Base-by-base conservation (phyloP, 345 rosid genomes). In the Eutrema heterophyllum region DNA sequence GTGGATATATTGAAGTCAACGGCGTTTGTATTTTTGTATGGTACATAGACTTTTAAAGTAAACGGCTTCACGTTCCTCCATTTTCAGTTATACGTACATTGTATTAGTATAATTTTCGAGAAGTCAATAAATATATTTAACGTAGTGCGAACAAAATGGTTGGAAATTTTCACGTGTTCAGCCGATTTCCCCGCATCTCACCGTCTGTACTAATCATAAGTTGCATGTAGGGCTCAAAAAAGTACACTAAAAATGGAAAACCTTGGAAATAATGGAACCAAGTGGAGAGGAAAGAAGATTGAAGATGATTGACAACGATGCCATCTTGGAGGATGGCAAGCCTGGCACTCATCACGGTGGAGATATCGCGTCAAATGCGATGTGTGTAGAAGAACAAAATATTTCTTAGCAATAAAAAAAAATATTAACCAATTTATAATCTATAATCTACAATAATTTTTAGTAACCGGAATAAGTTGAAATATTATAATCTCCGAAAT, bases 1-100 rank as follows among this genome's bases (percentile, higher is more conserved):
- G 40, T 53, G 7, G 62, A 67, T 54, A 68, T 35, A 39, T 7
- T n/a, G 39, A 67, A 26, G 71, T 67, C 53, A 54, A 68, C 41
- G 43, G 29, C 32, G 21, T 48, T 64, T 64, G 45, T 61, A 26
- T 14, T 14, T 5, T 24, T 24, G 13, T 50, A 65, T 13, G 35
- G 18, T 33, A 65, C 16, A 49, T 33, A 51, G 38, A 67, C 50
- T 55, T 67, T 14, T 13, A 40, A 18, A 50, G 58, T 35, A 50
- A 50, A 66, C 48, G 35, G 26, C 48, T 51, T 14, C 16, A 50
- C 46, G 26, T 36, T 66, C 46, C 26, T 24, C 60, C 49, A 36
- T 41, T 5, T 50, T 24, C 7, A 24, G 7, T 50, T 24, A 66
- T 18, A 45, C 13, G 30, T 44, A 44, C 54, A 45, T 35, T 65